Percentiles rank a stretch among this genome's conserved stretches.
phyloP scores from a whole-genome alignment of 148 eudicot genomes.

The Dysphania ambrosioides region DNA sequence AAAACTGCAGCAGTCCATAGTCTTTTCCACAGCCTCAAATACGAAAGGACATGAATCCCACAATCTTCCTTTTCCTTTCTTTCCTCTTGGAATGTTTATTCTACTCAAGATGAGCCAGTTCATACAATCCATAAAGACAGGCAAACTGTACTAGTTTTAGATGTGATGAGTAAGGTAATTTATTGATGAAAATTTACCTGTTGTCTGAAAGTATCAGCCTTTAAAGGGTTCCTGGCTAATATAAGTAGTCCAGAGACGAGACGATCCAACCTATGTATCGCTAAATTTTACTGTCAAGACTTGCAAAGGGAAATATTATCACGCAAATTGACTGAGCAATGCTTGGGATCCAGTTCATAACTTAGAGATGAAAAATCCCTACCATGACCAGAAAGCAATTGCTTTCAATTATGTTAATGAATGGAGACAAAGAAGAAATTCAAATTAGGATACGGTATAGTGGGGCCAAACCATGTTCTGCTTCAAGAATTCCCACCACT shows the following conservation, averaged over 20 bases:
- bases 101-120: not conserved
- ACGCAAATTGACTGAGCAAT: not conserved
- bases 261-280: slow-evolving; percentile 92
- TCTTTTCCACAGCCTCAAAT: not conserved
- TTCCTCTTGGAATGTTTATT: not conserved
- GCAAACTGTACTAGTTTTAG: not conserved
- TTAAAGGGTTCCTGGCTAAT: slow-evolving; percentile 76
- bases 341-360: not conserved
- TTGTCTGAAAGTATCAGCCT: slow-evolving; percentile 84
- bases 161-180: not conserved
- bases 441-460: slow-evolving; percentile 78
- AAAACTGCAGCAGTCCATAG: not conserved
- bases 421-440: slow-evolving; percentile 14
- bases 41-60: not conserved
- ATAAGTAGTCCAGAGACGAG: slow-evolving; percentile 94
- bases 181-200: slow-evolving; percentile 50
- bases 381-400: not conserved
- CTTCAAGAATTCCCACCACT: slow-evolving; percentile 88
- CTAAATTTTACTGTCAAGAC: slow-evolving; percentile 55
- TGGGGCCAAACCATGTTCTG: slow-evolving; percentile 82
- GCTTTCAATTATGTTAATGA: not conserved
- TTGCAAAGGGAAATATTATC: slow-evolving; percentile 4
- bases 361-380: slow-evolving; percentile 2
- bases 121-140: not conserved
- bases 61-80: not conserved